Evolutionary conservation across 2,329 filamentous ascomycete genomes (phyloP).

Genomic region (Diaporthe destruens): DNA sequence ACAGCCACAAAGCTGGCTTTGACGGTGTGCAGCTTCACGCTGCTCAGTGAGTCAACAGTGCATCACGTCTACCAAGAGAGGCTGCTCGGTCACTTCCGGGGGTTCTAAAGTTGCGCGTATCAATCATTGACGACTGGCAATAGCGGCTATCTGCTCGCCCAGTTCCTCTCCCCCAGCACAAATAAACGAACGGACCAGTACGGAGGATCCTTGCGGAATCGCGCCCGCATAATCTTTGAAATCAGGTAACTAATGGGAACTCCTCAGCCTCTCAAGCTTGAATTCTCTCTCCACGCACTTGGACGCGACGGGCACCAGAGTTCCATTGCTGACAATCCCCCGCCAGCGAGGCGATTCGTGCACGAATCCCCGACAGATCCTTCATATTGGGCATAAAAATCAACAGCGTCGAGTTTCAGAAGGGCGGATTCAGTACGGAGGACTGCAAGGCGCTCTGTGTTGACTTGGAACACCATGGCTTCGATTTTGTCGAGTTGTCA

Average conservation of each 20-base stretch:
- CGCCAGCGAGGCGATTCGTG: conserved; percentile 49
- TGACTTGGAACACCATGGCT: conserved; percentile 60
- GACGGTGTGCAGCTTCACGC: conserved; percentile 60
- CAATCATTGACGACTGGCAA: too few species aligned
- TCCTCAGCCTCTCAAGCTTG: too few species aligned
- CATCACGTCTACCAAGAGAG: too few species aligned
- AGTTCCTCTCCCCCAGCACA: conserved; percentile 53
- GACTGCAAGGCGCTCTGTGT: conserved; percentile 63
- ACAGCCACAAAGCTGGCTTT: conserved; percentile 68
- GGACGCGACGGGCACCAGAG: too few species aligned
- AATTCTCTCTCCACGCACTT: too few species aligned
- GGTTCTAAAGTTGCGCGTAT: too few species aligned
- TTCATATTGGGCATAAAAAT: conserved; percentile 69
- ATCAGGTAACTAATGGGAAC: too few species aligned
- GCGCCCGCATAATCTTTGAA: conserved; percentile 60
- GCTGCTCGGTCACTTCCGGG: too few species aligned
- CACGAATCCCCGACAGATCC: too few species aligned
- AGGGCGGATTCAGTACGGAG: conserved; percentile 62
- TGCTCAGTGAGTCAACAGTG: too few species aligned
- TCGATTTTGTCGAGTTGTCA: conserved; percentile 69
- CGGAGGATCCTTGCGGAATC: conserved; percentile 60
- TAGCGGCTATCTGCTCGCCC: conserved; percentile 60
- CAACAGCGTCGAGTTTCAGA: conserved; percentile 68
- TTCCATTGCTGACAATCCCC: too few species aligned
- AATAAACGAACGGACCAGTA: conserved; percentile 54